Evolutionary conservation across 1,284 basidiomycete species (phyloP).

Genomic region (Sporisorium exsertum): DNA sequence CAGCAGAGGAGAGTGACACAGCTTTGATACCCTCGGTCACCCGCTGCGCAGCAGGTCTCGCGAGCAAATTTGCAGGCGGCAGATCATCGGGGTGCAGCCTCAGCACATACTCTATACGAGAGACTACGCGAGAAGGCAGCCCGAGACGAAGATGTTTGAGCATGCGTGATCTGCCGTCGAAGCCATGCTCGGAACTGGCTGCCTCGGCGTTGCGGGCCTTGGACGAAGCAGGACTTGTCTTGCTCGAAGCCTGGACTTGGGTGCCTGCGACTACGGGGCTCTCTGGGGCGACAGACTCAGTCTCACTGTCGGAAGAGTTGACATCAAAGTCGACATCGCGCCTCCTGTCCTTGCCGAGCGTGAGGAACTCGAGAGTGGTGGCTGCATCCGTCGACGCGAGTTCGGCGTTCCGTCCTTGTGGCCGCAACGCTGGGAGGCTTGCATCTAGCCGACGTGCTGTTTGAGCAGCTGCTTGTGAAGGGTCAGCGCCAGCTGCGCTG

Average conservation of each 20-base stretch:
- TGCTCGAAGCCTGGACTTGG: background rate
- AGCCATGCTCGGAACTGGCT: background rate
- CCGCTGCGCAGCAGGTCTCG: constrained; percentile 21
- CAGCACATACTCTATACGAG: constrained; percentile 27
- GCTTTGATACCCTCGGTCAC: constrained; percentile 36
- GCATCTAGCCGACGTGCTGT: background rate
- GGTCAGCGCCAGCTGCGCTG: background rate
- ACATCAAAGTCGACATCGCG: constrained; percentile 38
- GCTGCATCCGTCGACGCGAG: constrained; percentile 46
- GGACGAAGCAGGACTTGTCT: constrained; percentile 4
- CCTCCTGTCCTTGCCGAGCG: constrained; percentile 43
- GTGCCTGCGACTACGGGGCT: background rate
- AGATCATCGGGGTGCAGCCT: constrained; percentile 29
- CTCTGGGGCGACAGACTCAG: constrained; percentile 4
- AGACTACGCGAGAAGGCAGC: constrained; percentile 28
- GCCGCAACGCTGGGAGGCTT: constrained; percentile 8
- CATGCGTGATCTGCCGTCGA: constrained; percentile 25
- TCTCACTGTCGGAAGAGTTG: constrained; percentile 35
- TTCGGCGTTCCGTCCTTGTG: constrained; percentile 33
- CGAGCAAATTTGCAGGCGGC: constrained; percentile 38
- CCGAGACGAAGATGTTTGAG: constrained; percentile 43
- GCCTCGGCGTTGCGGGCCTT: constrained; percentile 4
- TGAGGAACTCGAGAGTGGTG: constrained; percentile 46
- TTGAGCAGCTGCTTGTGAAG: background rate
- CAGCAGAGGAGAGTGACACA: constrained; percentile 14